Evolutionary conservation across 768 basidiomycete species (phyloP), one percentile per base, ranked within the genome.

Genomic region (Myochromella boudieri): DNA sequence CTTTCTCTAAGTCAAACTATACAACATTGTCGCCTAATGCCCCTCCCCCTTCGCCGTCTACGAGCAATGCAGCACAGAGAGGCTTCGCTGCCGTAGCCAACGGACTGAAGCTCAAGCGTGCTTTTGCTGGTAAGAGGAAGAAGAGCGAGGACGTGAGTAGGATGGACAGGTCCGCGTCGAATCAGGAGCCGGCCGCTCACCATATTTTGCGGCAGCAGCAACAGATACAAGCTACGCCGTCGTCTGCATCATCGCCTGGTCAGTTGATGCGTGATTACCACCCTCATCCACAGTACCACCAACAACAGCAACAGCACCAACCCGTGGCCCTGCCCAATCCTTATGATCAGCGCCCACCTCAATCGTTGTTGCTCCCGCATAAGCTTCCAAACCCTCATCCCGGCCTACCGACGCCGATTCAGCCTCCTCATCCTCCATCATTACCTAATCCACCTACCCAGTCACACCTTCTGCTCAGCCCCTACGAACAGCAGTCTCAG

Each of bases 31-130:
- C 44, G 3, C 43, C 54, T 22, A 12, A 44, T 15, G 52, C 42
- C 4, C 52, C 64, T 10, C 60, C 52, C 17, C n/a, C n/a, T n/a
- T n/a, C n/a, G n/a, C 37, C 62, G 1, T 52, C 59, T 24, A 58
- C 61, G 27, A 52, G 55, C 1, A 34, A 56, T 28, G 60, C 62
- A 27, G 60, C 54, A 52, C 70, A 66, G 44, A 64, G 67, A 28
- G 52, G 70, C 52, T 62, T 66, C 28, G 66, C 68, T 28, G 68
- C 74, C 26, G 65, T 72, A 15, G 63, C 70, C 12, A 70, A 74
- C 24, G 77, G 80, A 20, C 63, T 65, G 49, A 80, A 72, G 57
- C 64, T 86, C 38, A 82, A 78, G 57, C 81, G 82, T 45, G 81
- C 75, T 3, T 80, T 83, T 56, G 80, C 68, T 33, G 69, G 61